Evolutionary conservation across 257 asterid genomes (phyloP).

Genomic region (Solanum appendiculatum): DNA sequence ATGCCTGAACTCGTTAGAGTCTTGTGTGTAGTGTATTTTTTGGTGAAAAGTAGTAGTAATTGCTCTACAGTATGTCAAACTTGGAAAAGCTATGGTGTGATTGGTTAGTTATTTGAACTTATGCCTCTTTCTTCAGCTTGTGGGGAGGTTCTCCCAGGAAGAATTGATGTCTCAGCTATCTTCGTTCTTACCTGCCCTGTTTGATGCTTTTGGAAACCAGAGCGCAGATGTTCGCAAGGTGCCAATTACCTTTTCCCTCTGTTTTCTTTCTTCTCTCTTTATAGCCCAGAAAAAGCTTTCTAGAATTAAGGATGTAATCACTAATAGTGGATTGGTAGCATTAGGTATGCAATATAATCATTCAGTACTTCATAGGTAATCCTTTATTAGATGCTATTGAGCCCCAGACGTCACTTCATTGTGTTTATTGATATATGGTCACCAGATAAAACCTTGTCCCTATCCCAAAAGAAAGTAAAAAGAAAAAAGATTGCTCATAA

Average conservation of each 20-base stretch:
- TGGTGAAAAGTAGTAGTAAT: not conserved
- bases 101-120: slow-evolving; percentile 1
- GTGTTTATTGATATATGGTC: not conserved
- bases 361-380: not conserved
- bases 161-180: slow-evolving; percentile 82
- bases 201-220: slow-evolving; percentile 95
- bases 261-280: not conserved
- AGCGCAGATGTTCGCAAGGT: slow-evolving; percentile 99
- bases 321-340: not conserved
- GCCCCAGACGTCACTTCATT: not conserved
- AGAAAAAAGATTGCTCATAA: not conserved
- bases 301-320: not conserved
- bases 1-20: not conserved
- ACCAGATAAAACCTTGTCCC: not conserved
- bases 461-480: not conserved
- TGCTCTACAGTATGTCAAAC: not conserved
- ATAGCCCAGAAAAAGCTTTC: not conserved
- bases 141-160: slow-evolving; percentile 88
- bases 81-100: not conserved
- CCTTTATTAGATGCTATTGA: not conserved
- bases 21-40: not conserved
- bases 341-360: not conserved
- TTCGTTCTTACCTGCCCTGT: slow-evolving; percentile 87
- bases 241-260: not conserved
- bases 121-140: slow-evolving; percentile 49